Base-by-base conservation (phyloP, 768 basidiomycete genomes). In the Tylopilus subfusipes region DNA sequence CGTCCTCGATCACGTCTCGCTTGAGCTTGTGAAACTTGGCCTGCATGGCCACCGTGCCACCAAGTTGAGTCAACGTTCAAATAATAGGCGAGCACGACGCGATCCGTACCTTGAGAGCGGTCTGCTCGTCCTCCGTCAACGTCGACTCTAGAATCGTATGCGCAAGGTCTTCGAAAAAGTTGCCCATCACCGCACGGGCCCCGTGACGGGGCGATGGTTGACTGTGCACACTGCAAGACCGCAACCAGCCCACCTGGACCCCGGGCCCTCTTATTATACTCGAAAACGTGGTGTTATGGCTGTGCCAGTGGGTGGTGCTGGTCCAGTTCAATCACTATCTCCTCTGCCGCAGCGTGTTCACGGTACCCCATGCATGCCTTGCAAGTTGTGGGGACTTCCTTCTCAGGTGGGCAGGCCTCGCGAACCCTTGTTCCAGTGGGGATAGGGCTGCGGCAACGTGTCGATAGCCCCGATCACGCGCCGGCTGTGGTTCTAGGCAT, bases 1-100 rank as follows among this genome's bases (percentile, higher is more conserved):
- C 61, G 14, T 68, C 67, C 1, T 70, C 54, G 5, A 68, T 68
- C 31, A 66, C 68, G 0, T 68, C 68, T 18, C 58, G 62, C 42
- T 62, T 68, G 14, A 68, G 54, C 25, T 66, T 68, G 45, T 66
- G 62, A 54, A 68, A 68, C 47, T 68, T 68, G 5, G 67, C 67
- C 67, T 68, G 25, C n/a, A 14, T 5, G n/a, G 19, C 44, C 29
- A 22, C 9, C 10, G 4, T 19, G 22, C 5, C 3, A 38, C 5
- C 27, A 29, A 4, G 13, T 52, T n/a, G 12, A 54, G 27, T 11
- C 5, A 11, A 27, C 14, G 36, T n/a, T n/a, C n/a, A n/a, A 24
- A 13, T 12, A 21, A 21, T 16, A 12, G 42, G 24, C 14, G 42
- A 18, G 30, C 3, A 24, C 40, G 11, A 5, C 19, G 24, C 11